Evolutionary conservation across 257 asterid species (phyloP), one percentile per base, ranked within the genome.

Genomic region (Leptodermis oblonga): DNA sequence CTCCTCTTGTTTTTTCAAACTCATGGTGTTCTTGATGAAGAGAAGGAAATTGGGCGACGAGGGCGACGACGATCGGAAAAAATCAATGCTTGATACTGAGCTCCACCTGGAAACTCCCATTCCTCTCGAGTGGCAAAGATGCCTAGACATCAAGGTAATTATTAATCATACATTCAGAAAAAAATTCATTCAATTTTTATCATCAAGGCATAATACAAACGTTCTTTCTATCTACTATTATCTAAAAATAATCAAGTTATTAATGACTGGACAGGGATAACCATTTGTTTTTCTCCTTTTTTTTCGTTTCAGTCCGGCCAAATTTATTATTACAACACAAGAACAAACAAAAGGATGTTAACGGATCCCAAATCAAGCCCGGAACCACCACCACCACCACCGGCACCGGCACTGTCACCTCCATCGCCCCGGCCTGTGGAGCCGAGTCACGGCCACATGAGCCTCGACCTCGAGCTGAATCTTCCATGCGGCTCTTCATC

Each of bases 391-490:
- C 36, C 28, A n/a, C 60, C 78, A 42, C 61, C 68, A 39, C 42
- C 52, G 23, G 37, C 28, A 8, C 61, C 64, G 26, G 33, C 81
- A 26, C 62, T 66, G 14, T 36, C 62, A 18, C 41, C 31, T 5
- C 68, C 70, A 7, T 6, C 59, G 15, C 31, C 59, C 14, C n/a
- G n/a, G n/a, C n/a, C n/a, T n/a, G n/a, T n/a, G n/a, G n/a, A n/a
- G n/a, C 31, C 48, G 53, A 65, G 34, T 18, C 68, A 80, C 7
- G 74, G 77, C 49, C 80, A 77, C 34, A 77, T 83, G 86, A 85
- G 91, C 74, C 79, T 89, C 74, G 96, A 89, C 70, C 94, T 89
- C 52, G 87, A 89, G 55, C 94, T 89, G 31, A 87, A 89, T 61
- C 77, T 83, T 63, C 86, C 91, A 43, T 71, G 81, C 49, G 87